A percentile compares a stretch with the other conserved stretches of the same genome.
These are phyloP conservation scores for Schizochytrium sp. DNA, from an alignment of 108 stramenopile genomes.

Conservation along the genomic window DNA sequence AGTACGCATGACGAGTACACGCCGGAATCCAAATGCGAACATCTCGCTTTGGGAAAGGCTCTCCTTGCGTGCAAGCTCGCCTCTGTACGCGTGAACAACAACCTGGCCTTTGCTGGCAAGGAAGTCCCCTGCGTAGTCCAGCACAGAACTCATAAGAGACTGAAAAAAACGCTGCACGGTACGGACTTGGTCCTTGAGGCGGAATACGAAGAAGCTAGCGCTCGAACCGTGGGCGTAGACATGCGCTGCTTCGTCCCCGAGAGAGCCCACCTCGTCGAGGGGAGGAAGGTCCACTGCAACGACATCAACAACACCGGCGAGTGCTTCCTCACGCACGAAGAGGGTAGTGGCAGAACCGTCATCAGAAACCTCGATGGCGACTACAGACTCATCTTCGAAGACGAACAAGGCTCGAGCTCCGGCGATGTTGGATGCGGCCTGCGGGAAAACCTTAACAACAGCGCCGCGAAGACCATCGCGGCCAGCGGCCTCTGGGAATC, in stretches of 20 bases:
- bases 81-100: slow-evolving; percentile 4
- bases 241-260: slow-evolving; percentile 15
- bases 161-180: slow-evolving; percentile 10
- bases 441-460: background rate
- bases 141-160: background rate
- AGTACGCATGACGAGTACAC: slow-evolving; percentile 1
- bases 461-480: background rate
- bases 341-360: background rate
- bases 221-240: slow-evolving; percentile 41
- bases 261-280: slow-evolving; percentile 8
- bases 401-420: background rate
- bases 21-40: slow-evolving; percentile 35
- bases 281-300: slow-evolving; percentile 42
- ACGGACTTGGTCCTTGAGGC: slow-evolving; percentile 54
- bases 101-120: background rate
- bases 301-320: background rate
- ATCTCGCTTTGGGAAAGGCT: slow-evolving; percentile 28
- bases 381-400: slow-evolving; percentile 22
- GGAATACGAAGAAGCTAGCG: background rate
- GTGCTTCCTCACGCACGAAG: slow-evolving; percentile 55
- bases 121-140: background rate
- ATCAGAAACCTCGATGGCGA: background rate
- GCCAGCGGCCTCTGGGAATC: slow-evolving; percentile 27
- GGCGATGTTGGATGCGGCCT: background rate
- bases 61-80: background rate